Base-by-base conservation (phyloP, 1,284 basidiomycete species). In the Sporisorium sorghi region DNA sequence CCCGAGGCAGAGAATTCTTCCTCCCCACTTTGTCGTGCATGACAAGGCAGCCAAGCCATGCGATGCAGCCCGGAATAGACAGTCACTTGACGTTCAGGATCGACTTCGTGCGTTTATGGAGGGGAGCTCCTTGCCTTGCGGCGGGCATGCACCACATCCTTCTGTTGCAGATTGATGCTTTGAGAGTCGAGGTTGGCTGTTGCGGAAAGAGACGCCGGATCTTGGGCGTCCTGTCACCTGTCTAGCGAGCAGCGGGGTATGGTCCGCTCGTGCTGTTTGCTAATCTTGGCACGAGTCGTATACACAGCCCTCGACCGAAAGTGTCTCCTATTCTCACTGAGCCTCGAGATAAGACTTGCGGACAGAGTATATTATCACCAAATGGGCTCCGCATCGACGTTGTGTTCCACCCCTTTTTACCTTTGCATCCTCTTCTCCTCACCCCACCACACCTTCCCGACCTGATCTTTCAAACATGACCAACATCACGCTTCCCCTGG, bases 281-380 rank as follows among this genome's bases (percentile, higher is more conserved):
- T 57, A 53, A 48, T 47, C 67, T 60, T 64, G 67, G 67, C 67
- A 51, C 23, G 39, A 10, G 17, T 3, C 21, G 11, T 32, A 33
- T 19, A 33, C 48, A 49, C 54, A 53, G 53, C 56, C 51, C 39
- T 23, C 26, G 19, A n/a, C 19, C 21, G 21, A n/a, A 11, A n/a
- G 37, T 19, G 32, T n/a, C 17, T 35, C 23, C 14, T 8, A 7
- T 11, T 15, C 23, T 32, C 19, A n/a, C 42, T 32, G 15, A 30
- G 26, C 5, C 24, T 26, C 12, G 14, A 2, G 17, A 40, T 3
- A n/a, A n/a, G 35, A 40, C 9, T 17, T 17, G 17, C 35, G 35
- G 35, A 37, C 17, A 17, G 37, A 60, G 57, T 70, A 70, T 64
- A 70, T 59, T 54, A 69, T 48, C 42, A 47, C 40, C 12, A 21